These are phyloP conservation scores for Phialocephala subalpina DNA, from an alignment of 2,329 filamentous ascomycete species.

Conservation along the genomic window DNA sequence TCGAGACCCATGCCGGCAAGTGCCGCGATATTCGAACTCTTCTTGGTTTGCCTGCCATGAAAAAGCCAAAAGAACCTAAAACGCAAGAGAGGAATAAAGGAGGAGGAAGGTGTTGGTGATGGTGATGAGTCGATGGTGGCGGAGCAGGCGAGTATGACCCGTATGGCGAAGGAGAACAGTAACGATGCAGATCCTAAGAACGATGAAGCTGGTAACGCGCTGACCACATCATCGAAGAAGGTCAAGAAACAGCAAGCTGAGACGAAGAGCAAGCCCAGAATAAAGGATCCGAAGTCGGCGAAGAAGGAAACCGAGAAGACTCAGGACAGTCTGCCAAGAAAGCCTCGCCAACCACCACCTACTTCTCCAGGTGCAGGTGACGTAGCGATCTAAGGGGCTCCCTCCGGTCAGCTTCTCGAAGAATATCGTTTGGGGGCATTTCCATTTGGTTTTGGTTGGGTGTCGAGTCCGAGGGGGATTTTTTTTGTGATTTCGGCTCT, in stretches of 20 bases:
- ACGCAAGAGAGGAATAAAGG: not conserved
- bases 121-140: not conserved
- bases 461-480: too few species aligned
- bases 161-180: not conserved
- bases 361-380: not conserved
- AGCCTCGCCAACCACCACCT: not conserved
- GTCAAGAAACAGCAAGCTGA: not conserved
- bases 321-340: not conserved
- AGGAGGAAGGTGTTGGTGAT: not conserved
- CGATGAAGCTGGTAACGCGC: not conserved
- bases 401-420: too few species aligned
- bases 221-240: not conserved
- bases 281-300: too few species aligned
- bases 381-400: not conserved
- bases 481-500: too few species aligned
- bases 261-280: too few species aligned
- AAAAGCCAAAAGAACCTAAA: not conserved
- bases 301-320: not conserved
- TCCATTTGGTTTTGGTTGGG: too few species aligned
- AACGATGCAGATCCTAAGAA: not conserved
- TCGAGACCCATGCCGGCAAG: constrained; percentile 11
- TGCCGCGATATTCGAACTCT: not conserved
- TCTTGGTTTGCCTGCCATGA: not conserved
- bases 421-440: too few species aligned
- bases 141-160: not conserved